Base-by-base conservation (phyloP, 441 rosid genomes). In the Brassica balearica region DNA sequence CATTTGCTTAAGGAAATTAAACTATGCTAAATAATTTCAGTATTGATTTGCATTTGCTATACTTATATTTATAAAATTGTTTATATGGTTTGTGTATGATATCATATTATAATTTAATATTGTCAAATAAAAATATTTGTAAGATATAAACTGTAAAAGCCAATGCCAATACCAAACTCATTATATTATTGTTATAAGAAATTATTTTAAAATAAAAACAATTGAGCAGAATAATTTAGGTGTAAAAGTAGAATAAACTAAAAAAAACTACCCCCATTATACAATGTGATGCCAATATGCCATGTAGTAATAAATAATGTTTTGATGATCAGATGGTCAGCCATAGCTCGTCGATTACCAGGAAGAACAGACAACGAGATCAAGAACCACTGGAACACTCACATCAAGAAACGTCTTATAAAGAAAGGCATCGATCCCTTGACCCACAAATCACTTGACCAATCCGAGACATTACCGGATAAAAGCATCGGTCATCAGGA, bases 341-440 rank as follows among this genome's bases (percentile, higher is more conserved):
- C 88, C 43, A 90, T 88, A 62, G 95, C 95, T 14, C 87, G 87
- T 22, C 81, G 82, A 19, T 72, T 90, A 62, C 88, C 91, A 0
- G 89, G 95, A 69, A 84, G 95, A 84, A 90, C 94, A 1, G 94
- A 90, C 71, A 90, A 90, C 14, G 94, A 90, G 76, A 90, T 90
- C 65, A 90, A 90, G 79, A 90, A 90, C 75, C 90, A 90, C 9
- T 90, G 92, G 92, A 88, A 88, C 70, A 90, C 92, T n/a, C 95
- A 88, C 77, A 90, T 90, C 69, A 90, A 90, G 86, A 90, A 90
- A 69, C 85, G 86, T 84, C 83, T 90, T 17, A 27, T 88, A 20
- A 88, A 87, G 76, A 87, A 85, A 85, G 95, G 95, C n/a, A 86
- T 90, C 17, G 87, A 90, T 74, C 95, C 95, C 1, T 60, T 80